Evolutionary conservation across 1,284 basidiomycete genomes (phyloP).

Genomic region (Heterobasidion occidentale): DNA sequence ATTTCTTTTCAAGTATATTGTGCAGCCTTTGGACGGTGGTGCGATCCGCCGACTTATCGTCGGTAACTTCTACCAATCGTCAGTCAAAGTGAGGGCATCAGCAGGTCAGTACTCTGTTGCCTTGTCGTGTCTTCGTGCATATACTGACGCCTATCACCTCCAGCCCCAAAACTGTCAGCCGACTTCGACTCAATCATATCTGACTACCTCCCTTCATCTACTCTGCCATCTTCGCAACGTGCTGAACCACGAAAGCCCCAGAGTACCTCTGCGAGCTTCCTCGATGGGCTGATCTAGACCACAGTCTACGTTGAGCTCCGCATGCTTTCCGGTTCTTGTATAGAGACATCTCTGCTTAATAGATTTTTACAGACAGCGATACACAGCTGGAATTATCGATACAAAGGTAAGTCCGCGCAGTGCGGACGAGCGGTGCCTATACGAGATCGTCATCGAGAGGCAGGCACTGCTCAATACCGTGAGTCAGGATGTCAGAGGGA

Average conservation of each 20-base stretch:
- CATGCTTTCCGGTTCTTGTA: not conserved
- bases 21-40: conserved; percentile 58
- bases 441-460: conserved; percentile 36
- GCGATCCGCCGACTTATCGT: conserved; percentile 69
- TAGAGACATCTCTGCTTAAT: not conserved
- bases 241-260: conserved; percentile 15
- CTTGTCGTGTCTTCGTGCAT: not conserved
- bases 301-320: too few relatives aligned
- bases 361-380: not conserved
- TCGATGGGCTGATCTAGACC: conserved; percentile 36
- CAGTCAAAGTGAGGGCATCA: conserved; percentile 40
- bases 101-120: conserved; percentile 21
- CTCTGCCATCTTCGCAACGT: conserved; percentile 13
- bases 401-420: not conserved
- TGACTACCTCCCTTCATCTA: conserved; percentile 48
- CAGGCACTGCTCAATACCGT: conserved; percentile 31
- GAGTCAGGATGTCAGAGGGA: too few relatives aligned
- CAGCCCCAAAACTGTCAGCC: conserved; percentile 30
- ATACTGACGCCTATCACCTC: conserved; percentile 1
- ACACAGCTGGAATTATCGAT: not conserved
- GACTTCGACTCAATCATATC: conserved; percentile 67
- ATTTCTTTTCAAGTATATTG: not conserved
- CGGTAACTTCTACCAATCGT: conserved; percentile 55
- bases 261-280: conserved; percentile 22
- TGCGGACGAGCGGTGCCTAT: not conserved